Conservation (phyloP, 768 basidiomycete genomes). For the Hydnomerulius pinastri region DNA sequence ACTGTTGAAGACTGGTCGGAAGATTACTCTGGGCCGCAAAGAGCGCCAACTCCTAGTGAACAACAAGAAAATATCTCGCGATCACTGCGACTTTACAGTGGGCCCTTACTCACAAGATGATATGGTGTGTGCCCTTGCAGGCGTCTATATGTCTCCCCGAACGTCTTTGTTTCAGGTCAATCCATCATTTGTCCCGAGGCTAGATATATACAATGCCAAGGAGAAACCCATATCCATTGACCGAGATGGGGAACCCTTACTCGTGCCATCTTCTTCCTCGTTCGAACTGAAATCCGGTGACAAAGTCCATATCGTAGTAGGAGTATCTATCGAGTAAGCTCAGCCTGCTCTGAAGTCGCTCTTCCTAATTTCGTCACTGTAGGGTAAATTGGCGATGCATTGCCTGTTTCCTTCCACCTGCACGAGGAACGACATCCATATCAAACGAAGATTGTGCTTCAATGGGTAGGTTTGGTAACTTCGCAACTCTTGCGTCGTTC, state of each 20-base stretch:
- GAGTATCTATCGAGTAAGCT: slow-evolving; percentile 48
- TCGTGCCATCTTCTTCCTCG: slow-evolving; percentile 40
- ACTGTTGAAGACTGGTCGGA: slow-evolving; percentile 59
- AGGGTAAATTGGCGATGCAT: slow-evolving; percentile 56
- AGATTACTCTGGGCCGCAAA: slow-evolving; percentile 61
- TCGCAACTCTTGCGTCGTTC: not conserved
- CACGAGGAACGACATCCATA: slow-evolving; percentile 37
- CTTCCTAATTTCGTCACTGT: slow-evolving; percentile 1
- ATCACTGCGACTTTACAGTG: slow-evolving; percentile 61
- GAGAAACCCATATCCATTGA: slow-evolving; percentile 46
- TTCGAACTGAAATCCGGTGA: slow-evolving; percentile 58
- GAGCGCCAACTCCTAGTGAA: slow-evolving; percentile 51
- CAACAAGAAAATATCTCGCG: slow-evolving; percentile 64
- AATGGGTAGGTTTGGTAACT: slow-evolving; percentile 46
- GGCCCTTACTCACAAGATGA: slow-evolving; percentile 52
- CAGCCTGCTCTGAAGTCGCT: not conserved
- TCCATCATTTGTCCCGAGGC: slow-evolving; percentile 46
- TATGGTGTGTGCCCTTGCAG: slow-evolving; percentile 45
- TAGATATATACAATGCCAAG: slow-evolving; percentile 50
- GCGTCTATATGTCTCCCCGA: not conserved
- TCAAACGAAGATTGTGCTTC: slow-evolving; percentile 46
- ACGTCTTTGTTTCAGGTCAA: slow-evolving; percentile 42
- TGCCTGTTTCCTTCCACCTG: slow-evolving; percentile 47
- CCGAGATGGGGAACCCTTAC: slow-evolving; percentile 34
- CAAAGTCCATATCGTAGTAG: slow-evolving; percentile 44